These are phyloP conservation scores for Oryza punctata DNA, from an alignment of 176 grass and related monocot species.

Conservation along the genomic window DNA sequence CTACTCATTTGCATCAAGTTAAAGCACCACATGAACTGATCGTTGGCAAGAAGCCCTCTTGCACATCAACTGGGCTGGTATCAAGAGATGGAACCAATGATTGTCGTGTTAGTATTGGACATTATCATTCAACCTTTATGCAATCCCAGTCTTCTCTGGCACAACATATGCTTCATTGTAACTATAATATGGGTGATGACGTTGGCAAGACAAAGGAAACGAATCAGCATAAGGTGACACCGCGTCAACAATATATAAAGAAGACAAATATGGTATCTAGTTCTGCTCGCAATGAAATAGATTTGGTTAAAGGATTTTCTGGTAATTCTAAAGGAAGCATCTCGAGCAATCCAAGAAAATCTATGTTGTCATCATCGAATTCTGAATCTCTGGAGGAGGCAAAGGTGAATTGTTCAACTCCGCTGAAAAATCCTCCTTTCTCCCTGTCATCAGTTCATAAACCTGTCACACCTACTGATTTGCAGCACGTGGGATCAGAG, in stretches of 20 bases:
- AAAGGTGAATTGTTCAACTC: constrained; percentile 17
- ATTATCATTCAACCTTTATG: constrained; percentile 13
- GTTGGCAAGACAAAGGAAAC: constrained; percentile 45
- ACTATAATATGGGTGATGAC: constrained; percentile 38
- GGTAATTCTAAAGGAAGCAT: constrained; percentile 32
- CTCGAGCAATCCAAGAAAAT: constrained; percentile 30
- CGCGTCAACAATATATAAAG: constrained; percentile 28
- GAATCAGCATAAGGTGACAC: constrained; percentile 44
- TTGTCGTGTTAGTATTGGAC: background rate
- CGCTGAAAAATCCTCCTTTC: background rate
- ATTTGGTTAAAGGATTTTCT: constrained; percentile 15
- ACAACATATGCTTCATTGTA: constrained; percentile 27
- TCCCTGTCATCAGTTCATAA: constrained; percentile 39
- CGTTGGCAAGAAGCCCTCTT: constrained; percentile 23
- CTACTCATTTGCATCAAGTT: constrained; percentile 28
- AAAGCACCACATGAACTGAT: constrained; percentile 15
- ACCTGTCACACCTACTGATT: background rate
- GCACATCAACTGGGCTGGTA: background rate
- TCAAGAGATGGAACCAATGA: constrained; percentile 23
- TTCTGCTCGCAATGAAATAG: constrained; percentile 37
- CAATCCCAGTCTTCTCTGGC: constrained; percentile 35
- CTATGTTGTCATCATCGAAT: constrained; percentile 36
- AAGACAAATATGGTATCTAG: constrained; percentile 26
- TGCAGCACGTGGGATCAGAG: constrained; percentile 38
- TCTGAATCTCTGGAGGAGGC: constrained; percentile 34